Evolutionary conservation across 371 early-diverging fungal genomes (phyloP).

Genomic region (Apophysomyces elegans): DNA sequence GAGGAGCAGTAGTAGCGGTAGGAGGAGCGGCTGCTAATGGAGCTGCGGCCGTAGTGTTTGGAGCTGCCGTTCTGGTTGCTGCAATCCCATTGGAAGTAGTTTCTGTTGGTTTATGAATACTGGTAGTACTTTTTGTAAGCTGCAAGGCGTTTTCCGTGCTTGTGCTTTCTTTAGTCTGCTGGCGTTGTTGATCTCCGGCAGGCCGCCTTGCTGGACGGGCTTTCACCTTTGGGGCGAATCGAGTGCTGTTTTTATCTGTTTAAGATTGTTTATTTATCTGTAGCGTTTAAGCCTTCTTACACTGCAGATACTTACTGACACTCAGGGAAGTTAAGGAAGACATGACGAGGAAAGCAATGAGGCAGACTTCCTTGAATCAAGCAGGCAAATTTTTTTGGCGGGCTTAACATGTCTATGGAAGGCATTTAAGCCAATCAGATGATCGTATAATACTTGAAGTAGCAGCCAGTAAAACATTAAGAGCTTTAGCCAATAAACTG

Average conservation of each 20-base stretch:
- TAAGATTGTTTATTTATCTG: background rate
- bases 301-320: constrained; percentile 26
- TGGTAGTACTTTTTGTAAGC: too few species aligned
- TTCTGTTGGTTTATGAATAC: background rate
- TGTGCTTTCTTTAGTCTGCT: background rate
- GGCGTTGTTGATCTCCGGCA: constrained; percentile 3
- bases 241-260: constrained; percentile 32
- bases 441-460: too few species aligned
- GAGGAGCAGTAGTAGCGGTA: background rate
- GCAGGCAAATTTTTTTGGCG: background rate
- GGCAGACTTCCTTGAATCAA: too few species aligned
- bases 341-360: constrained; percentile 12
- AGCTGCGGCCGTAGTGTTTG: background rate
- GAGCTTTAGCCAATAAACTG: too few species aligned
- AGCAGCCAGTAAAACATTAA: too few species aligned
- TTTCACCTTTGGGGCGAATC: constrained; percentile 36
- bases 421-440: background rate
- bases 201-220: constrained; percentile 14
- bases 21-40: too few species aligned
- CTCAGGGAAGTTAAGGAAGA: constrained; percentile 29
- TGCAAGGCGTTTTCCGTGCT: too few species aligned
- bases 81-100: background rate
- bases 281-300: background rate
- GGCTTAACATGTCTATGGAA: background rate
- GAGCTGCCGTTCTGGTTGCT: background rate